Conservation (phyloP, 495 filamentous ascomycete species). For the Pseudevernia furfuracea region DNA sequence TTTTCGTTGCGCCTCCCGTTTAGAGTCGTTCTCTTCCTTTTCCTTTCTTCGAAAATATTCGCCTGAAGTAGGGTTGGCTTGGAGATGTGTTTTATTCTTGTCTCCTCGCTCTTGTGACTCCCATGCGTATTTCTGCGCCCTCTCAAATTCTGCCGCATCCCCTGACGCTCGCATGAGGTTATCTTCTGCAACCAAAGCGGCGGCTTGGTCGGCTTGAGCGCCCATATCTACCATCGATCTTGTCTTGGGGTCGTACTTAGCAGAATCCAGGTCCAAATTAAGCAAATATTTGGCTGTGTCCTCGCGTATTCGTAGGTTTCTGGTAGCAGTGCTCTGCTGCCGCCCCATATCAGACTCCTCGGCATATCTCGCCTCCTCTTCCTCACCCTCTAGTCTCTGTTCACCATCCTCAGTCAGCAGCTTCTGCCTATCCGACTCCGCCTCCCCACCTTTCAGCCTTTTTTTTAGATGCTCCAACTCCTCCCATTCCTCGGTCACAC, state of each 20-base stretch:
- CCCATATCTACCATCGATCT: slow-evolving; percentile 87
- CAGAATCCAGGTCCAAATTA: slow-evolving; percentile 90
- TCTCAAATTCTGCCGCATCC: slow-evolving; percentile 91
- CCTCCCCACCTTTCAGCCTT: slow-evolving; percentile 35
- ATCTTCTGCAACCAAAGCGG: slow-evolving; percentile 86
- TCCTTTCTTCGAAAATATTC: slow-evolving; percentile 77
- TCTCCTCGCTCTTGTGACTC: slow-evolving; percentile 78
- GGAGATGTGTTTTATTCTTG: slow-evolving; percentile 71
- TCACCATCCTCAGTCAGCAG: slow-evolving; percentile 29
- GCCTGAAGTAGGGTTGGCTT: slow-evolving; percentile 92
- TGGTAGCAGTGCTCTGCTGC: slow-evolving; percentile 79
- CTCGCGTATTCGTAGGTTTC: slow-evolving; percentile 85
- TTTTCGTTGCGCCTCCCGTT: slow-evolving; percentile 59
- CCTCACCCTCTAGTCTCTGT: slow-evolving; percentile 28
- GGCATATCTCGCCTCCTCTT: slow-evolving; percentile 72
- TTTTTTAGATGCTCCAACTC: slow-evolving; percentile 75
- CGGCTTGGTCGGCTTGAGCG: slow-evolving; percentile 72
- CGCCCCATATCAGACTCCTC: slow-evolving; percentile 96
- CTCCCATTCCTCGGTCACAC: slow-evolving; percentile 81
- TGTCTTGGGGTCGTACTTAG: slow-evolving; percentile 97
- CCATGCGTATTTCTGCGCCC: slow-evolving; percentile 85
- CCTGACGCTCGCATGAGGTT: slow-evolving; percentile 85
- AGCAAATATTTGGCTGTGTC: slow-evolving; percentile 98
- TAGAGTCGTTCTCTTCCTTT: slow-evolving; percentile 58
- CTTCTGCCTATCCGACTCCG: slow-evolving; percentile 24